Evolutionary conservation across 495 filamentous ascomycete species (phyloP), one percentile per base, ranked within the genome.

Genomic region (Aspergillus affinis): DNA sequence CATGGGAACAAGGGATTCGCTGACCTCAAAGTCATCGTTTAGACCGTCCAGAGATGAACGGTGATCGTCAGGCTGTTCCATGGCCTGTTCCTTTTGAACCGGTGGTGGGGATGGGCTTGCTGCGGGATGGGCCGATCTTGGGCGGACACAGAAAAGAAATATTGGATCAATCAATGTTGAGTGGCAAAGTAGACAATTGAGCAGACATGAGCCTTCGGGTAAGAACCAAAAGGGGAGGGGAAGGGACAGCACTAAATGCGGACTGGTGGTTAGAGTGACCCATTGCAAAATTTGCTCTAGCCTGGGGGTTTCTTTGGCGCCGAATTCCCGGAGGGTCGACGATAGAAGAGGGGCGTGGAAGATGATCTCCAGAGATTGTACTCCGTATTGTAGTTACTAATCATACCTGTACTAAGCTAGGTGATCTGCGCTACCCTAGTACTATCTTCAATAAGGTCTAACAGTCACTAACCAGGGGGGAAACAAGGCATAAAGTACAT

Each of bases 1-100:
- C 1, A 85, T 80, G 0, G 88, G 86, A 17, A 92, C 80, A 19
- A 96, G 70, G 23, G 84, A 84, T 67, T 90, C 86, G 66, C 84
- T 86, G 62, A 94, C 60, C 26, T 67, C 59, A 51, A 78, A 69
- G 8, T 53, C 59, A 41, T 50, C 56, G 55, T 57, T 55, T 8
- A 49, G 1, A 20, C 23, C 23, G 18, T 20, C 23, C n/a, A 2
- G 23, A 17, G 18, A 0, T 49, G 48, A 12, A 49, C 7, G 7
- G 10, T 2, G 4, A 23, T 44, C 17, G 19, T 44, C 19, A 8
- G 41, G 9, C 20, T 57, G 23, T 6, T 55, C 36, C 45, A 57
- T 29, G 23, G 23, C 8, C 3, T 32, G 30, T 7, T n/a, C n/a
- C n/a, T n/a, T n/a, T n/a, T n/a, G n/a, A n/a, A n/a, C 30, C 6